phyloP scores from a whole-genome alignment of 129 eudicot species.

The Saussurea involucrata region DNA sequence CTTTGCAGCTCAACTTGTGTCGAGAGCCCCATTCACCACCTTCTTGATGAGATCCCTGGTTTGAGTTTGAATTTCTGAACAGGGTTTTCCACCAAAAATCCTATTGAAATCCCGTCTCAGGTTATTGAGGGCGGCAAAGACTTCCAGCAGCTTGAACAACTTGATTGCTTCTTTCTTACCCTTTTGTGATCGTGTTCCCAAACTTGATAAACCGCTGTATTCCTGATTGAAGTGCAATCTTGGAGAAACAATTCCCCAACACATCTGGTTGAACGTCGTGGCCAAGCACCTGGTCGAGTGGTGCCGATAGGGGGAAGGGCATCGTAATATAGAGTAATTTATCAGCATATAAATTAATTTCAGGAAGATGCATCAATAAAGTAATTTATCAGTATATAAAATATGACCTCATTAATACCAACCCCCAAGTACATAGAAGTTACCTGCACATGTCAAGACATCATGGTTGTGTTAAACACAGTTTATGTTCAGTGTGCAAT shows the following conservation, averaged over 20 bases:
- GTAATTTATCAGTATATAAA: too few relatives aligned
- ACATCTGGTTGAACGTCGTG: slow-evolving; percentile 20
- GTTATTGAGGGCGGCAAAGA: slow-evolving; percentile 50
- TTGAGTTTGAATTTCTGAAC: slow-evolving; percentile 53
- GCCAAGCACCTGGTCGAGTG: slow-evolving; percentile 39
- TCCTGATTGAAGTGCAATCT: slow-evolving; percentile 53
- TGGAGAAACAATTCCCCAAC: slow-evolving; percentile 50
- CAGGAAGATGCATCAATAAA: too few relatives aligned
- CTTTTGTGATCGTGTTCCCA: slow-evolving; percentile 46
- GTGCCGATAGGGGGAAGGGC: too few relatives aligned
- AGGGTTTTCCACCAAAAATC: slow-evolving; percentile 54
- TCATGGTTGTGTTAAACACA: too few relatives aligned
- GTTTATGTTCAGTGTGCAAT: too few relatives aligned
- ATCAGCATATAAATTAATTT: too few relatives aligned
- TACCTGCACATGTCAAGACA: too few relatives aligned
- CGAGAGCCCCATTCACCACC: slow-evolving; percentile 59
- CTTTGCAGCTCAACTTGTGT: slow-evolving; percentile 73
- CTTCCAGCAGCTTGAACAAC: slow-evolving; percentile 60
- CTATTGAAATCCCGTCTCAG: slow-evolving; percentile 66
- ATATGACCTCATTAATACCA: too few relatives aligned
- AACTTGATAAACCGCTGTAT: slow-evolving; percentile 52
- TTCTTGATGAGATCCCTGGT: slow-evolving; percentile 67
- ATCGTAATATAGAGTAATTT: too few relatives aligned
- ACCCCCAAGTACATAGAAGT: too few relatives aligned
- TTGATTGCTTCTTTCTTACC: slow-evolving; percentile 83